Evolutionary conservation across 306 rosid species (phyloP), one percentile per base, ranked within the genome.

Genomic region (Prinsepia uniflora): DNA sequence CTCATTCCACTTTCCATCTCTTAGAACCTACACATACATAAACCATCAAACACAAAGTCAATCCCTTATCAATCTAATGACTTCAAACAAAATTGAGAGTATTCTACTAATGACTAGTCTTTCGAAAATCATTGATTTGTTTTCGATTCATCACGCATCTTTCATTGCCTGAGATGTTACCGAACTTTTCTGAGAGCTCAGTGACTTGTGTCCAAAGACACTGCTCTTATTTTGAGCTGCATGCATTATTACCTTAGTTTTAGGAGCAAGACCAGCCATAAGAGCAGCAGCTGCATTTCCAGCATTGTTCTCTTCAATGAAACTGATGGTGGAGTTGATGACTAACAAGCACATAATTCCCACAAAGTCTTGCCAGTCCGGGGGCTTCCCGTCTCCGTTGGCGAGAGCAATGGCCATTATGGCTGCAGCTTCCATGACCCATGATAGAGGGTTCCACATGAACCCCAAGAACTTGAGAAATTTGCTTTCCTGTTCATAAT

Each of bases 231-330:
- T 18, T 4, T 22, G 10, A 34, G 43, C 47, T 30, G 63, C 14
- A 20, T 58, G 45, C 2, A 12, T 70, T 22, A 42, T 76, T 79
- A 94, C 98, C 96, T 94, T 94, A 18, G 98, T 84, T 73, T 94
- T 94, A 5, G 98, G 98, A 67, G 98, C 98, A 83, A 94, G 98
- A 76, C 98, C 91, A 56, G 97, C 97, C 98, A 94, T 94, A 49
- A 94, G 98, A 18, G 98, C 98, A 42, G 98, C 98, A 36, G 98
- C 98, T 18, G 98, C 98, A 81, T 94, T 94, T 46, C 98, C 98
- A 3, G 98, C 98, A 75, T 94, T 94, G 64, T 94, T 94, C 79
- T 94, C 98, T 85, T 94, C 98, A 72, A 94, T 87, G 84, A 94
- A 94, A 89, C 97, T 90, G 83, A 94, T 94, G 61, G 96, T 94